These are phyloP conservation scores for Macadamia integrifolia DNA, from an alignment of 164 flowering plant species.

Conservation along the genomic window DNA sequence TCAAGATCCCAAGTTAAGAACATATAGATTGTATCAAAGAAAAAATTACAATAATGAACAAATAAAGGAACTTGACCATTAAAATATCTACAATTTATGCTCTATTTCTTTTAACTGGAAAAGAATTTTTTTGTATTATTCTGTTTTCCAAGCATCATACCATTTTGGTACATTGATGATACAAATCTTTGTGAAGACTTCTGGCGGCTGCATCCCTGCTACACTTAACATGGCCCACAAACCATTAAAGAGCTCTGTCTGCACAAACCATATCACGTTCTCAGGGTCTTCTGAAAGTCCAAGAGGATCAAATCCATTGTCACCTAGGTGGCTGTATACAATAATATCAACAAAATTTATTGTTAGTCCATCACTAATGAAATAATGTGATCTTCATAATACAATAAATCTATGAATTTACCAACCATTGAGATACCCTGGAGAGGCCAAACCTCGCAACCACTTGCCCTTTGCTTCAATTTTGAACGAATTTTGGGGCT, in stretches of 20 bases:
- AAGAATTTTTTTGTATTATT: conserved; percentile 35
- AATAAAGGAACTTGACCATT: too few species aligned
- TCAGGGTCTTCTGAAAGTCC: conserved; percentile 95
- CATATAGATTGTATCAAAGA: too few species aligned
- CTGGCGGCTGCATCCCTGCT: conserved; percentile 88
- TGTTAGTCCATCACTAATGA: conserved; percentile 29
- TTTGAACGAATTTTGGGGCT: conserved; percentile 31
- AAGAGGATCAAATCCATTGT: conserved; percentile 97
- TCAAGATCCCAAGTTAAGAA: too few species aligned
- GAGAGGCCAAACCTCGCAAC: conserved; percentile 64
- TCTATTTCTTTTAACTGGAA: too few species aligned
- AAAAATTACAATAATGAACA: too few species aligned
- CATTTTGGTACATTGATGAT: conserved; percentile 75
- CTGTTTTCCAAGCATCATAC: conserved; percentile 89
- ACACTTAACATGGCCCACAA: conserved; percentile 99
- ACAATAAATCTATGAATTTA: conserved; percentile 13
- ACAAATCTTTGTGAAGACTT: conserved; percentile 74
- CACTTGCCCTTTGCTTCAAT: conserved; percentile 73
- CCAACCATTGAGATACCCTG: conserved; percentile 64
- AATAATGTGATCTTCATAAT: too few species aligned
- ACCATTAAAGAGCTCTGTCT: conserved; percentile 85
- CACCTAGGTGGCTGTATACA: conserved; percentile 69
- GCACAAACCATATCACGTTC: conserved; percentile 83
- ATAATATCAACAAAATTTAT: not conserved
- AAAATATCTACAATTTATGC: too few species aligned